Base-by-base conservation (phyloP, 2,329 filamentous ascomycete species). In the Microascus cirrosus region DNA sequence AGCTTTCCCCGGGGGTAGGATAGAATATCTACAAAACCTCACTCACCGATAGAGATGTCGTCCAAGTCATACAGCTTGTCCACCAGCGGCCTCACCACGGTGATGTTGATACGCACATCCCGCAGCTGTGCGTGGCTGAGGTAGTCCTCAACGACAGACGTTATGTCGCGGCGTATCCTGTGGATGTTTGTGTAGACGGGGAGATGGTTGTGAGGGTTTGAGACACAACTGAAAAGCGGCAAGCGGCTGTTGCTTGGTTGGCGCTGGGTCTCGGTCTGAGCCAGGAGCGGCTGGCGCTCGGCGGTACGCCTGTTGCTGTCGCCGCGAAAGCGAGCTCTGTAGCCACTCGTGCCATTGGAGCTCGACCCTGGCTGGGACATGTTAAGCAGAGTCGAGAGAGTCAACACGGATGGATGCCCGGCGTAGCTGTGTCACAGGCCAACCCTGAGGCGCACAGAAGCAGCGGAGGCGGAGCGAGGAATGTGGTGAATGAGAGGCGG, bases 111-210 rank as follows among this genome's bases (percentile, higher is more conserved):
- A 59, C 89, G 82, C 58, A 90, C 85, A 68, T 90, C 87, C 65
- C 86, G 82, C 61, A 95, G 75, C 74, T 94, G 89, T 22, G 57
- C 48, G 10, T 58, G 55, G 32, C 57, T 59, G 48, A 60, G 56
- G 25, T 60, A 60, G 52, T 62, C 59, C 42, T 61, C 56, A 55
- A 85, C 82, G 34, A 84, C 82, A 59, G 78, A 80, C 61, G 79
- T 74, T 59, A 87, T 80, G 68, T 86, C 83, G 67, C 81, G 78
- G 39, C 82, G 78, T 67, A 86, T 84, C 60, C 85, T 79, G 69
- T 91, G 88, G 64, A 91, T 90, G 62, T 85, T 91, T 55, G 81
- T 87, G 72, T 91, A 92, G 15, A 91, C 84, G 45, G 86, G 85
- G 63, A 91, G 71, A 61, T 82, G 75, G 22, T 76, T 76, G 69